Base-by-base conservation (phyloP, 139 green algal genomes). In the Chlorella sp. region DNA sequence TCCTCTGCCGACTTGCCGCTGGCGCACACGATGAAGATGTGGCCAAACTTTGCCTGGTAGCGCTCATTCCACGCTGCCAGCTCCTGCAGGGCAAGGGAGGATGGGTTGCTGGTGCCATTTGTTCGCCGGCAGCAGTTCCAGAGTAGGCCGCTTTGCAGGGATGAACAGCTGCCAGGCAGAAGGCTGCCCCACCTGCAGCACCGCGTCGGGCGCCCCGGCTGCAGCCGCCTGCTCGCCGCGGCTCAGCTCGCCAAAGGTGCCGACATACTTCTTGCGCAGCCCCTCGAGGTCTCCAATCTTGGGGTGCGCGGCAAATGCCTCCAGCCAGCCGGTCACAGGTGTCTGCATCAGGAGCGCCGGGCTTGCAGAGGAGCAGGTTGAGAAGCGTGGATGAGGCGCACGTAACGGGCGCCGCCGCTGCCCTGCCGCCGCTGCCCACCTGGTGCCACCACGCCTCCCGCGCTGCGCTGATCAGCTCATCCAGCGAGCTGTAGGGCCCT, bases 11-110 rank as follows among this genome's bases (percentile, higher is more conserved):
- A 81, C 72, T 91, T 95, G 55, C 96, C 96, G 2, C 86, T 89
- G 12, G 96, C 96, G 62, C 89, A 99, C 23, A 99, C 95, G 76
- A 99, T 93, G 93, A 99, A 99, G 55, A 99, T 94, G 88, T 96
- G 92, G 4, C 96, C 95, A 85, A 98, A 98, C 41, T 92, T 94
- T 3, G 91, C 86, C n/a, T 94, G 85, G 88, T 99, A 99, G 21
- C 78, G 55, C 30, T 62, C 28, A 82, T 98, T 98, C 91, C 89
- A 95, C 0, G 90, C 74, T 0, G 78, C 80, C 21, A 98, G 86
- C 47, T 94, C 87, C 89, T 94, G 85, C 88, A 17, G 18, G 26
- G 41, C 38, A 41, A 36, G 28, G 71, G 65, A 28, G n/a, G n/a
- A 72, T 3, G n/a, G n/a, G 30, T 47, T 41, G 1, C n/a, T n/a